phyloP scores from a whole-genome alignment of 805 yeast species.

The Myxozyma mucilagina region DNA sequence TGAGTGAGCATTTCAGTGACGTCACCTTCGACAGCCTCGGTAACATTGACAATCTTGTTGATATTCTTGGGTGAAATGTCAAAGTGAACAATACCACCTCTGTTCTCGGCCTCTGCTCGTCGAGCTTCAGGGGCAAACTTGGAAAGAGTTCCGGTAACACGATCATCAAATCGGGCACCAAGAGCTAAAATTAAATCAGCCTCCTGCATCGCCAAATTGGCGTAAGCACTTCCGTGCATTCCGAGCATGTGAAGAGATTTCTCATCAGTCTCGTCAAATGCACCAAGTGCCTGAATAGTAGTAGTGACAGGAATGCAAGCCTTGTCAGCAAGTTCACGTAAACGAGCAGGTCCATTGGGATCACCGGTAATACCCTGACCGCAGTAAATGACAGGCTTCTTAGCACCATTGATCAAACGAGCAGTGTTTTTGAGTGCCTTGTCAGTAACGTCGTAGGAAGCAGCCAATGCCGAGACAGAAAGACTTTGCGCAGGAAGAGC shows the following conservation, averaged over 20 bases:
- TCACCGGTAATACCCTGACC: slow-evolving; percentile 88
- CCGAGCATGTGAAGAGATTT: slow-evolving; percentile 95
- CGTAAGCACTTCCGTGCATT: slow-evolving; percentile 97
- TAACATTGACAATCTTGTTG: slow-evolving; percentile 90
- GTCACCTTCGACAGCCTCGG: slow-evolving; percentile 96
- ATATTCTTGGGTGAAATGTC: slow-evolving; percentile 96
- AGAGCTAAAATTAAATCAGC: slow-evolving; percentile 92
- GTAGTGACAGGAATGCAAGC: slow-evolving; percentile 96
- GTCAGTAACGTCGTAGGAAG: slow-evolving; percentile 68
- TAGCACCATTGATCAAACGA: slow-evolving; percentile 71
- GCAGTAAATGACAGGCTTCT: slow-evolving; percentile 84
- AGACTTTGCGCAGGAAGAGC: slow-evolving; percentile 43
- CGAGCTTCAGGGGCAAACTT: slow-evolving; percentile 94
- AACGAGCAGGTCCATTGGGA: slow-evolving; percentile 73
- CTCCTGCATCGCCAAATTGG: slow-evolving; percentile 88
- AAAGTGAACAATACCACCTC: slow-evolving; percentile 96
- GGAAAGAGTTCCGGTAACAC: slow-evolving; percentile 85
- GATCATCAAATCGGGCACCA: slow-evolving; percentile 98
- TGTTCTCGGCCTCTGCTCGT: slow-evolving; percentile 78
- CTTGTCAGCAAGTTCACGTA: slow-evolving; percentile 84
- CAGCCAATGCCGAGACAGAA: slow-evolving; percentile 69
- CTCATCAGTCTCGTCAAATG: slow-evolving; percentile 87
- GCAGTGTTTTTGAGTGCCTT: slow-evolving; percentile 79
- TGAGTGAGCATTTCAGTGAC: slow-evolving; percentile 73
- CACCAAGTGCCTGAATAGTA: slow-evolving; percentile 89